Evolutionary conservation across 495 filamentous ascomycete species (phyloP).

Genomic region (Podospora anserina): DNA sequence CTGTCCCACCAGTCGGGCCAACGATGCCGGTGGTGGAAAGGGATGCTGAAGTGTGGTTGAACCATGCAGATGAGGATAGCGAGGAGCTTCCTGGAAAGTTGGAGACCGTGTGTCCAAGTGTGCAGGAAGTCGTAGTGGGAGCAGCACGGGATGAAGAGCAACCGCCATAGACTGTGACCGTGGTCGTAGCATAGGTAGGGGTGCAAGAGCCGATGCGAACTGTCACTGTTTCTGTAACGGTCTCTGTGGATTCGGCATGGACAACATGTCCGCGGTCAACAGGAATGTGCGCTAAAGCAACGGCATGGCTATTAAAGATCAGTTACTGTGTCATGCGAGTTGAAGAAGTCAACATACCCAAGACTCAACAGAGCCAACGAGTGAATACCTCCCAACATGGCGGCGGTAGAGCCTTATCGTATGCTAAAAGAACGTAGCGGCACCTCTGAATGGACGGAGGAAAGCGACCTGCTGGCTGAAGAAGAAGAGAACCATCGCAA

Average conservation of each 20-base stretch:
- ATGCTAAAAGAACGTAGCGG: slow-evolving; percentile 5
- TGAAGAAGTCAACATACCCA: slow-evolving; percentile 1
- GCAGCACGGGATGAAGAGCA: not conserved
- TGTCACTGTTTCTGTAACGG: slow-evolving; percentile 14
- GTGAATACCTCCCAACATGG: slow-evolving; percentile 12
- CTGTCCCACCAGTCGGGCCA: not conserved
- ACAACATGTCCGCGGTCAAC: not conserved
- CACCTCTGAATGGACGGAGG: not conserved
- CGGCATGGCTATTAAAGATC: not conserved
- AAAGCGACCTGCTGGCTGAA: not conserved
- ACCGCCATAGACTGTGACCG: slow-evolving; percentile 13
- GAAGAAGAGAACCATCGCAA: not conserved
- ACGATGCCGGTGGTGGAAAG: slow-evolving; percentile 2
- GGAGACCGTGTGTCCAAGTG: slow-evolving; percentile 1
- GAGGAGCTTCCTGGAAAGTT: not conserved
- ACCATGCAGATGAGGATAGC: slow-evolving; percentile 7
- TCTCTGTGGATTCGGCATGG: not conserved
- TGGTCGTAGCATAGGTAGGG: not conserved
- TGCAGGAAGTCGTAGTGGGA: not conserved
- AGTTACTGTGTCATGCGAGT: not conserved
- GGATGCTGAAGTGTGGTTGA: slow-evolving; percentile 4
- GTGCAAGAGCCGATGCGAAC: slow-evolving; percentile 5
- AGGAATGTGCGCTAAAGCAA: not conserved
- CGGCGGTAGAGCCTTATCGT: not conserved
- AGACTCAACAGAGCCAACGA: slow-evolving; percentile 17